phyloP scores from a whole-genome alignment of 1,284 basidiomycete genomes.

The Tausonia pullulans region DNA sequence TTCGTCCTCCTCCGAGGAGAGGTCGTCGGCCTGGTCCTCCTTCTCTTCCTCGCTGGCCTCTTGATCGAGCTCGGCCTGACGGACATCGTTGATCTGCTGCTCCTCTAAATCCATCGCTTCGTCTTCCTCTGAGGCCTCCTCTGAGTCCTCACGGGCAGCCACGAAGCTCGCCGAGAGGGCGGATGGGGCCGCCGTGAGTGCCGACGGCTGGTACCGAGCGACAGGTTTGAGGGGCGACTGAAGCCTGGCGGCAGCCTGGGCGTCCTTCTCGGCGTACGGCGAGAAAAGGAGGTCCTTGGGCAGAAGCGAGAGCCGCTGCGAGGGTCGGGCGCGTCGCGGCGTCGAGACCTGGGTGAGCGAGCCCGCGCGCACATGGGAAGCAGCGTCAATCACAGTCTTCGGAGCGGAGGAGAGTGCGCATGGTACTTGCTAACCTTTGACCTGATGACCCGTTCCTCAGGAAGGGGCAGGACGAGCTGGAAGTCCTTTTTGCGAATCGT shows the following conservation, averaged over 20 bases:
- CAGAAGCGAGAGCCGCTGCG: conserved; percentile 13
- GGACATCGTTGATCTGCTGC: neutral
- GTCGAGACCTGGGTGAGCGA: neutral
- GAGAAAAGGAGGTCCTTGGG: conserved; percentile 11
- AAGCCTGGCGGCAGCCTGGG: neutral
- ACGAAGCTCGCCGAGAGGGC: neutral
- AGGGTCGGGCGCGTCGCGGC: conserved; percentile 10
- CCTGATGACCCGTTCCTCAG: neutral
- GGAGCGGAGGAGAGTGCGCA: too few species aligned
- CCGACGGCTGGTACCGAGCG: neutral
- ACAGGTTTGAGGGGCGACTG: neutral
- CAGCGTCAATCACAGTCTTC: too few species aligned
- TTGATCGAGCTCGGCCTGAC: neutral
- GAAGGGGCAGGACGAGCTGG: neutral
- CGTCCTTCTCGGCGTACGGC: conserved; percentile 2
- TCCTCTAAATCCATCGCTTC: neutral
- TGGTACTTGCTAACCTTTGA: neutral
- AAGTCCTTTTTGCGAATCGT: conserved; percentile 17
- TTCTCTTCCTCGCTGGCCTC: neutral
- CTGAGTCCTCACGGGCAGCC: neutral
- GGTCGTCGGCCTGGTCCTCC: neutral
- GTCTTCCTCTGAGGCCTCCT: neutral
- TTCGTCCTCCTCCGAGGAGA: neutral
- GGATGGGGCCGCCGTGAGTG: neutral
- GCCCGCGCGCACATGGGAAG: neutral